Evolutionary conservation across 2,329 filamentous ascomycete genomes (phyloP).

Genomic region (Monosporascus sp.): DNA sequence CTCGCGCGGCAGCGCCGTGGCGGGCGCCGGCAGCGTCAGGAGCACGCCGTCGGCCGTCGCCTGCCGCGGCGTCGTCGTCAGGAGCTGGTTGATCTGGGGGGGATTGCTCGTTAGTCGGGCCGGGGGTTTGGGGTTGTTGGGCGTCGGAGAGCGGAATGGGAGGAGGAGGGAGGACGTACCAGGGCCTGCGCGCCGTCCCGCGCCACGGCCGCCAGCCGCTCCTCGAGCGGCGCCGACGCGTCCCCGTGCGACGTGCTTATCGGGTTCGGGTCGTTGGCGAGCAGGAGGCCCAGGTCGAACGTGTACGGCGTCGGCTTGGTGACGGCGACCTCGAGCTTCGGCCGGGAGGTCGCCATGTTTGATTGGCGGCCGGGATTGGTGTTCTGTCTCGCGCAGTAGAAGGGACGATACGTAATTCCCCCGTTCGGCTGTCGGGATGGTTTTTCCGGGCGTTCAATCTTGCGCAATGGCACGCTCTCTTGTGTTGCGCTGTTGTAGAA

Average conservation of each 20-base stretch:
- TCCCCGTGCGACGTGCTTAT: slow-evolving; percentile 18
- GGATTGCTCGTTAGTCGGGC: neutral
- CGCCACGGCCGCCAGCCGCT: slow-evolving; percentile 65
- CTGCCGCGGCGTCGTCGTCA: slow-evolving; percentile 77
- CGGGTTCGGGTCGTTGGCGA: slow-evolving; percentile 84
- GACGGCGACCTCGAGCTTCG: slow-evolving; percentile 26
- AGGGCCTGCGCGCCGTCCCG: slow-evolving; percentile 88
- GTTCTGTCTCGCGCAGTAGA: neutral
- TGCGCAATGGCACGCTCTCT: neutral
- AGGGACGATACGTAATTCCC: no score
- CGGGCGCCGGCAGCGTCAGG: slow-evolving; percentile 66
- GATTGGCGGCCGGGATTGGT: neutral
- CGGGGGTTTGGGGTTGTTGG: neutral
- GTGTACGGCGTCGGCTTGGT: slow-evolving; percentile 25
- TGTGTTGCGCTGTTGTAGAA: neutral
- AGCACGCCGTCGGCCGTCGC: slow-evolving; percentile 68
- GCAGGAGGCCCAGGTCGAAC: slow-evolving; percentile 59
- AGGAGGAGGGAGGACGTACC: neutral
- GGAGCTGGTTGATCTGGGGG: slow-evolving; percentile 73
- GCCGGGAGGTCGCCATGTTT: slow-evolving; percentile 17
- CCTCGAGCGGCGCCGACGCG: slow-evolving; percentile 56
- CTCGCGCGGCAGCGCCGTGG: slow-evolving; percentile 76
- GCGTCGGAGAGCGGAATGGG: neutral
- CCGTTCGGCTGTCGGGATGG: no score
- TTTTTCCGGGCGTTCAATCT: no score